These are phyloP conservation scores for Bocquillonia castaneifolia DNA, from an alignment of 441 rosid genomes.

Conservation along the genomic window DNA sequence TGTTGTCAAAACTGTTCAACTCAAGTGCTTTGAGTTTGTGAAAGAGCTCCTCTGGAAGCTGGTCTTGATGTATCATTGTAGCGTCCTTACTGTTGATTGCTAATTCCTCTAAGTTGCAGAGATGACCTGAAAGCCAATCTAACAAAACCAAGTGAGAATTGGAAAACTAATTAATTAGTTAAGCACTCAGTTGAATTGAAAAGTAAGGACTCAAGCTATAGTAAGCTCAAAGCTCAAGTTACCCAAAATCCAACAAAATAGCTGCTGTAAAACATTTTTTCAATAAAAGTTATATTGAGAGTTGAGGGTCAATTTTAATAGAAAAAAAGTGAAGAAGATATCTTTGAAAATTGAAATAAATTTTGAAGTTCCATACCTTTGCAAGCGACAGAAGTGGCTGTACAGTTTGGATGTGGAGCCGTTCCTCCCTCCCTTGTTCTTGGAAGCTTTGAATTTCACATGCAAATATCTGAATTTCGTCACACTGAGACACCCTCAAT, in stretches of 20 bases:
- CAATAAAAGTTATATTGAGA: too few relatives aligned
- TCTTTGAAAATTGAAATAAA: too few relatives aligned
- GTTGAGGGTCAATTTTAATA: too few relatives aligned
- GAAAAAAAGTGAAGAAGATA: too few relatives aligned
- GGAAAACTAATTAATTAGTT: too few relatives aligned
- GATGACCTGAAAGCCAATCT: slow-evolving; percentile 3
- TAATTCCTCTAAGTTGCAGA: slow-evolving; percentile 20
- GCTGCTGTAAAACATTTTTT: too few relatives aligned
- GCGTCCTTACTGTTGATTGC: slow-evolving; percentile 10
- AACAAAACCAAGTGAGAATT: background rate
- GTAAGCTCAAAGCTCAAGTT: too few relatives aligned
- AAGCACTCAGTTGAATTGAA: too few relatives aligned
- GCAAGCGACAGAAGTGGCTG: slow-evolving; percentile 2
- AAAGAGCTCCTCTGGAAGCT: slow-evolving; percentile 11
- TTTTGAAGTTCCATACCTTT: too few relatives aligned
- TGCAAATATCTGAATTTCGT: background rate
- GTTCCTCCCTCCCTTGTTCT: background rate
- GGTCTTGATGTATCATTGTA: slow-evolving; percentile 4
- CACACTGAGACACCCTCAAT: background rate
- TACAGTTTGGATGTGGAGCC: background rate
- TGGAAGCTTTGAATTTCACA: background rate
- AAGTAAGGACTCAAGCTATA: too few relatives aligned
- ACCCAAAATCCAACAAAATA: too few relatives aligned
- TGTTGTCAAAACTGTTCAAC: slow-evolving; percentile 15
- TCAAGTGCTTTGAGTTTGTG: slow-evolving; percentile 2